Evolutionary conservation across 106 monocot species (phyloP), one percentile per base, ranked within the genome.

Genomic region (Vanilla planifolia): DNA sequence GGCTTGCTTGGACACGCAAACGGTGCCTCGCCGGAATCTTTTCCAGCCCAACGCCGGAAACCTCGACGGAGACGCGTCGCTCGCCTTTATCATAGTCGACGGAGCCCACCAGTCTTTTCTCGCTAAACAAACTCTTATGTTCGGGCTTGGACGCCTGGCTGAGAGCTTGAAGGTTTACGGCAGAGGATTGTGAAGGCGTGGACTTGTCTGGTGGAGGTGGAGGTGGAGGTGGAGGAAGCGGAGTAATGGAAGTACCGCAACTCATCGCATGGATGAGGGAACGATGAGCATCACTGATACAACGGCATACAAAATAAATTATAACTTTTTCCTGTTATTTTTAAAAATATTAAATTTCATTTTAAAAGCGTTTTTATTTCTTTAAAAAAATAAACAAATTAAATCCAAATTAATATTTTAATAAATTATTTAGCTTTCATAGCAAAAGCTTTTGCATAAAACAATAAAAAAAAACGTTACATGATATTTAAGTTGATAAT

Each of bases 71-170:
- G 8, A 75, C 68, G 33, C 47, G 25, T 51, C 61, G 71, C 57
- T 64, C 63, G 25, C 96, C 96, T 16, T 56, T 56, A 84, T 87
- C 81, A 74, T 91, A 87, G 69, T 91, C 87, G 26, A 96, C 87
- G 60, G 62, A 81, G 9, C 73, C 73, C 40, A 76, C 74, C 48
- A 74, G 64, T 43, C 63, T 78, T 63, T 71, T 63, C 78, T 83
- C 64, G 51, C 77, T 70, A 77, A 73, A 85, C 33, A 60, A 35
- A 15, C 56, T 48, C 9, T 73, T 73, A 17, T 55, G 40, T 27
- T 60, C 45, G 17, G 15, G 0, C 13, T n/a, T n/a, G 26, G 55
- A 7, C 20, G 39, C 27, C 26, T 60, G 22, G 33, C 57, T 6
- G 4, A 57, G 34, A 21, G 8, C 17, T 2, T 33, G 28, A 36